Evolutionary conservation across 2,329 filamentous ascomycete species (phyloP), one percentile per base, ranked within the genome.

Genomic region (Xylaria sp.): DNA sequence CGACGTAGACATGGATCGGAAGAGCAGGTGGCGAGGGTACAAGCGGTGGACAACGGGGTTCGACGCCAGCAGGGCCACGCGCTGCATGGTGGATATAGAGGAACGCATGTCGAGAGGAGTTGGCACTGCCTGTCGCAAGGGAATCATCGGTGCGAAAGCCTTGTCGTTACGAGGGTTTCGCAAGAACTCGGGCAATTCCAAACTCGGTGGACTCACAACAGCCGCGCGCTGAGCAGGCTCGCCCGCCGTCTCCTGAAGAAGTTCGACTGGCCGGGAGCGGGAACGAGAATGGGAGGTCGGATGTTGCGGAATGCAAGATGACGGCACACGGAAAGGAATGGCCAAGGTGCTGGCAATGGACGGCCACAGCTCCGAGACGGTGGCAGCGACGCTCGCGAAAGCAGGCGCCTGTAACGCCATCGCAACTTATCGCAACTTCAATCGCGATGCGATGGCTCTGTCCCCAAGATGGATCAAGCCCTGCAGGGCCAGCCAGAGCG

Each of bases 341-440:
- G 74, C 70, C 15, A 80, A 63, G 11, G 76, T 76, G 61, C 74
- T 80, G 53, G 75, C 73, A 63, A 82, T 74, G 44, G 80, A 81
- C 55, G 81, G 80, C 78, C 79, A 79, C 54, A 82, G 67, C 37
- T 80, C 80, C 51, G 79, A 72, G 7, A 77, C 77, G 62, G 75
- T 77, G 49, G 77, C 77, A 64, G 77, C 78, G 69, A 82, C 74
- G 66, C 74, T 77, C 78, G 68, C 62, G 11, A 73, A 67, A 59
- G 70, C 68, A 53, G 71, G 68, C 62, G 68, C 67, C 52, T 71
- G 72, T 19, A 74, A 67, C 58, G 72, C 72, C 73, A 74, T 74
- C 47, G 61, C 68, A 61, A 67, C 51, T 33, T 43, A 74, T 74
- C 47, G 61, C 68, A 61, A 67, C 51, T 33, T 43, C 46, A 33